These are phyloP conservation scores for Populus pruinosa DNA, from an alignment of 345 rosid species.

Conservation along the genomic window DNA sequence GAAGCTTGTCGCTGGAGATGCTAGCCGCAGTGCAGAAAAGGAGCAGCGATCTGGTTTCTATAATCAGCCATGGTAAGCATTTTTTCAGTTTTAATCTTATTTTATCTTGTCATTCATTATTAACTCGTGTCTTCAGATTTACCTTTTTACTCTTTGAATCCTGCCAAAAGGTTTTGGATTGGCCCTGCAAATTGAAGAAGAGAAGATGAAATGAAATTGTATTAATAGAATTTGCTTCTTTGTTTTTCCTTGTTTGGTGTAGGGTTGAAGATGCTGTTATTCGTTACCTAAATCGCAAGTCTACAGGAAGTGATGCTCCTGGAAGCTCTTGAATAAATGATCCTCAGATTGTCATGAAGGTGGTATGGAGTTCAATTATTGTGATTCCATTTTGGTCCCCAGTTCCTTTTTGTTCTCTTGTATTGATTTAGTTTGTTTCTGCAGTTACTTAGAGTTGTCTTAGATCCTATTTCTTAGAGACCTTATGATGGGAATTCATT, in stretches of 20 bases:
- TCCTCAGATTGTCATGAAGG: neutral
- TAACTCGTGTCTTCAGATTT: neutral
- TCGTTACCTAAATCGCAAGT: constrained; percentile 55
- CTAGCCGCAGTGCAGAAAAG: constrained; percentile 33
- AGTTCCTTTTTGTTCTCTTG: neutral
- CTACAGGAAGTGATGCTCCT: constrained; percentile 38
- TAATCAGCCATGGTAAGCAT: constrained; percentile 48
- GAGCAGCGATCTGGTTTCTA: constrained; percentile 43
- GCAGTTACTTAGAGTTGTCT: constrained; percentile 6
- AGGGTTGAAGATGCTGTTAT: constrained; percentile 60
- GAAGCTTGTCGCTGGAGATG: constrained; percentile 49
- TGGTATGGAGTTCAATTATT: neutral
- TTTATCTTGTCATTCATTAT: neutral
- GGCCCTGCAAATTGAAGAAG: neutral
- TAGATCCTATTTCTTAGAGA: neutral
- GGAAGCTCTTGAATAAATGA: constrained; percentile 31
- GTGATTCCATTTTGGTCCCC: neutral
- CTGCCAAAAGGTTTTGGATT: neutral
- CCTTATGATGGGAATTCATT: constrained; percentile 6
- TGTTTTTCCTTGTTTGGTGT: neutral
- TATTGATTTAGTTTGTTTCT: neutral
- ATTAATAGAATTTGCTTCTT: neutral
- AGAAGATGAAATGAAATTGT: neutral
- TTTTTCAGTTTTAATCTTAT: neutral
- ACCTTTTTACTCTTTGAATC: neutral